These are phyloP conservation scores for Pyrus hybrid DNA, from an alignment of 331 rosid species.

Conservation along the genomic window DNA sequence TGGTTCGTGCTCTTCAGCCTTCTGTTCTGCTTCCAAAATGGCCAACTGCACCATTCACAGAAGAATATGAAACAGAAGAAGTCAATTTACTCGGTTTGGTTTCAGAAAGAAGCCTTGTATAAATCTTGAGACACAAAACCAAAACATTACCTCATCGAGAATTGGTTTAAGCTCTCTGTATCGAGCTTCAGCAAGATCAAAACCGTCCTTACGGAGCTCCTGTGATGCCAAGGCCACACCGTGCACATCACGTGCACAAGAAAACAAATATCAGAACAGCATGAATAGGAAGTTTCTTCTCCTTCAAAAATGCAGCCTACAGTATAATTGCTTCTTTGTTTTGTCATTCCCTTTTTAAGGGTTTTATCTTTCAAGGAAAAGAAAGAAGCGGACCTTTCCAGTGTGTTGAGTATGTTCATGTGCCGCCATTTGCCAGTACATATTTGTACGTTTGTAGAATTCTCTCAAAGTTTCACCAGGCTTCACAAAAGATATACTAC, in stretches of 20 bases:
- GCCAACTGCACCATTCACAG: constrained; percentile 56
- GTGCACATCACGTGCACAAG: constrained; percentile 5
- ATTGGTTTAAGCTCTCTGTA: constrained; percentile 91
- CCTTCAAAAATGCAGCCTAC: background rate
- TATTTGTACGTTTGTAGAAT: constrained; percentile 81
- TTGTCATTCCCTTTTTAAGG: background rate
- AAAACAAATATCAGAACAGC: background rate
- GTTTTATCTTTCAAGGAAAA: background rate
- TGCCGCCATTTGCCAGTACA: constrained; percentile 99
- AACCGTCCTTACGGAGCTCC: constrained; percentile 98
- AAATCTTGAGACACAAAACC: background rate
- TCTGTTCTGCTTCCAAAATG: constrained; percentile 84
- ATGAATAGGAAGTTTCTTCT: background rate
- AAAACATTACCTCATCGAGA: constrained; percentile 75
- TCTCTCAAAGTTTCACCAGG: constrained; percentile 90
- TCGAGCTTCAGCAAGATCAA: constrained; percentile 89
- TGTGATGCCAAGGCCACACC: constrained; percentile 22
- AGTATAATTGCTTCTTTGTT: background rate
- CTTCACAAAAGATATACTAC: constrained; percentile 33
- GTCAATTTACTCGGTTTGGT: background rate
- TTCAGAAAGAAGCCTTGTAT: background rate
- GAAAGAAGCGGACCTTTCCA: constrained; percentile 59
- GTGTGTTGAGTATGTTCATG: constrained; percentile 98
- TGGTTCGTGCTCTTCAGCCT: constrained; percentile 92
- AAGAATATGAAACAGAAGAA: background rate